Conservation (phyloP, 139 green algal genomes). For the Chlorella sorokiniana region DNA sequence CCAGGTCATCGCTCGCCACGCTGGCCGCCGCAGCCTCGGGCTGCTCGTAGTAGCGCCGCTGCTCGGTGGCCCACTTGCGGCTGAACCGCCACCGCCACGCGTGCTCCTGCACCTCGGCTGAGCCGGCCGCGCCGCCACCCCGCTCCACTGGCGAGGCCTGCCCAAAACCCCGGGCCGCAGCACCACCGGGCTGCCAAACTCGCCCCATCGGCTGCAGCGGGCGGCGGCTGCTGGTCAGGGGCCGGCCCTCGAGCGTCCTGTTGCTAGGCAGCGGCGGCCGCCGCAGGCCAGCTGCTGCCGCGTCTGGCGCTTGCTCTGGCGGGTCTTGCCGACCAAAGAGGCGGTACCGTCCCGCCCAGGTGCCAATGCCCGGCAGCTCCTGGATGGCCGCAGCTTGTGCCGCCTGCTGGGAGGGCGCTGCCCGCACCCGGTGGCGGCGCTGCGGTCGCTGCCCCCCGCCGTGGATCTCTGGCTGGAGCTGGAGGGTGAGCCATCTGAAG, state of each 20-base stretch:
- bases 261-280: background rate
- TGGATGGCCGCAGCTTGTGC: conserved; percentile 15
- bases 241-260: background rate
- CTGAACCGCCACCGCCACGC: conserved; percentile 28
- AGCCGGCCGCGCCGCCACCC: background rate
- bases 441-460: too few species aligned
- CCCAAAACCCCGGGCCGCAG: conserved; percentile 1
- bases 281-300: background rate
- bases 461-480: background rate
- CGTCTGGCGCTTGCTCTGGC: background rate
- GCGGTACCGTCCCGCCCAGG: conserved; percentile 38
- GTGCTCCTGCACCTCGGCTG: conserved; percentile 12
- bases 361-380: conserved; percentile 35
- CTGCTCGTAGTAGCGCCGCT: conserved; percentile 26
- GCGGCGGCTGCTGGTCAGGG: background rate
- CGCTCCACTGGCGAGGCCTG: background rate
- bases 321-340: conserved; percentile 15
- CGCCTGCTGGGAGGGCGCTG: background rate
- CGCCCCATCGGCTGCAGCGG: background rate
- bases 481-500: background rate
- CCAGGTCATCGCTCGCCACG: conserved; percentile 32
- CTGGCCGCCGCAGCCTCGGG: background rate
- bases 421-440: too few species aligned
- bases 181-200: conserved; percentile 23
- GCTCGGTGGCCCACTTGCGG: conserved; percentile 40